Evolutionary conservation across 805 yeast species (phyloP), one percentile per base, ranked within the genome.

Genomic region (Hanseniaspora singularis): DNA sequence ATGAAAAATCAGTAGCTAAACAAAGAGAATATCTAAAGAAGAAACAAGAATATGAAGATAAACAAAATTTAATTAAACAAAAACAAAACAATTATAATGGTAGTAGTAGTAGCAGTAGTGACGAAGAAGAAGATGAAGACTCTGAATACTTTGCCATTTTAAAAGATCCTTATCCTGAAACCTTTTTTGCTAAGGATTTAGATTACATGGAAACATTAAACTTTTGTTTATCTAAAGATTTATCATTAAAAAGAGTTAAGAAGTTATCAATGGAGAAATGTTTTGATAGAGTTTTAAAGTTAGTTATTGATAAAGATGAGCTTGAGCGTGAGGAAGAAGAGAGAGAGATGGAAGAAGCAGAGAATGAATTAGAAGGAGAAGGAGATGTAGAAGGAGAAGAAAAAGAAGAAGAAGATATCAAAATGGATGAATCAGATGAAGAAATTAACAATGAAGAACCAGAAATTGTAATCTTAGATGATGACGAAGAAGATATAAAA

Each of bases 171-270:
- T 61, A 66, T 33, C 62, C 62, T 2, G 63, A 62, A 43, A 67
- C 78, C 43, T 81, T 78, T 3, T 64, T 79, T 24, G 92, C 87
- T 1, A 70, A 70, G 53, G 81, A 81, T 52, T 61, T 81, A 40
- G 66, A 63, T 9, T 57, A 65, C 2, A 52, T 64, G 7, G 82
- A 80, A 46, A 70, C 79, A 2, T 55, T 77, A n/a, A 65, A 69
- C 9, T 77, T 69, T 50, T 76, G 77, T 14, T 85, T 81, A 55
- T 60, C 68, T 27, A 76, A 77, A 40, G 95, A 86, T 51, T 64
- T 76, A 32, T 73, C 79, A 27, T 66, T 87, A 54, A 71, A 74
- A 49, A 66, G 96, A 50, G 76, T 78, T 54, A 88, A 87, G 60
- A 76, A 75, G 49, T 72, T 69, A 8, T 63, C 72, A 9, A 61